A percentile compares a stretch with the other conserved stretches of the same genome.
Evolutionary conservation across 1,284 basidiomycete genomes (phyloP).

Genomic region (Puccinia novopanici): DNA sequence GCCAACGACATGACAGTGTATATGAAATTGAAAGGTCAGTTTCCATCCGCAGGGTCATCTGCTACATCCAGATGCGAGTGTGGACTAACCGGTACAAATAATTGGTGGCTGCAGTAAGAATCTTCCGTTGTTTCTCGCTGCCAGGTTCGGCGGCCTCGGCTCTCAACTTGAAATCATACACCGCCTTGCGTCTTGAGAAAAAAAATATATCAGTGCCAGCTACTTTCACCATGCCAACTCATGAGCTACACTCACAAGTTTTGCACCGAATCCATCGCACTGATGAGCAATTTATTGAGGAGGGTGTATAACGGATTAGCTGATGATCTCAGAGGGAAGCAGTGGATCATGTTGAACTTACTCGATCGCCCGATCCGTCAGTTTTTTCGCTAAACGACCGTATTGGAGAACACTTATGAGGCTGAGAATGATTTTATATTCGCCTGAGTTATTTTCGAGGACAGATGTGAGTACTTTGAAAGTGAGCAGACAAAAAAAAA

Average conservation of each 20-base stretch:
- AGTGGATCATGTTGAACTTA: slow-evolving; percentile 63
- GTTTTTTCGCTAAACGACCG: slow-evolving; percentile 86
- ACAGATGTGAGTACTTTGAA: slow-evolving; percentile 55
- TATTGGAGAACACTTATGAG: slow-evolving; percentile 84
- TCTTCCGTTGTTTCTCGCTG: slow-evolving; percentile 71
- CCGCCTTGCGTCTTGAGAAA: slow-evolving; percentile 17
- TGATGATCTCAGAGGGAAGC: slow-evolving; percentile 66
- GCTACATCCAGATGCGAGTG: slow-evolving; percentile 52
- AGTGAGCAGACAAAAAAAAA: neutral
- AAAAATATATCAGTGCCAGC: neutral
- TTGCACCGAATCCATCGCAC: slow-evolving; percentile 51
- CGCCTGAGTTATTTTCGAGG: slow-evolving; percentile 66
- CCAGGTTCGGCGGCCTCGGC: slow-evolving; percentile 78
- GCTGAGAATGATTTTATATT: slow-evolving; percentile 95
- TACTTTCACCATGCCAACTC: neutral
- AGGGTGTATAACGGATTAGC: neutral
- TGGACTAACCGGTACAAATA: slow-evolving; percentile 73
- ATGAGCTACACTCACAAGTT: slow-evolving; percentile 35
- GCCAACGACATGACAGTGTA: neutral
- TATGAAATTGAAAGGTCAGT: neutral
- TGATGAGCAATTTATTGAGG: slow-evolving; percentile 1
- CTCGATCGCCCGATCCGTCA: slow-evolving; percentile 86
- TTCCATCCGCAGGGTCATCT: slow-evolving; percentile 24
- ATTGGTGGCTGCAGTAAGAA: slow-evolving; percentile 70
- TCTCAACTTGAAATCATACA: slow-evolving; percentile 75